phyloP scores from a whole-genome alignment of 2,329 filamentous ascomycete species.

The Beauveria varroae region DNA sequence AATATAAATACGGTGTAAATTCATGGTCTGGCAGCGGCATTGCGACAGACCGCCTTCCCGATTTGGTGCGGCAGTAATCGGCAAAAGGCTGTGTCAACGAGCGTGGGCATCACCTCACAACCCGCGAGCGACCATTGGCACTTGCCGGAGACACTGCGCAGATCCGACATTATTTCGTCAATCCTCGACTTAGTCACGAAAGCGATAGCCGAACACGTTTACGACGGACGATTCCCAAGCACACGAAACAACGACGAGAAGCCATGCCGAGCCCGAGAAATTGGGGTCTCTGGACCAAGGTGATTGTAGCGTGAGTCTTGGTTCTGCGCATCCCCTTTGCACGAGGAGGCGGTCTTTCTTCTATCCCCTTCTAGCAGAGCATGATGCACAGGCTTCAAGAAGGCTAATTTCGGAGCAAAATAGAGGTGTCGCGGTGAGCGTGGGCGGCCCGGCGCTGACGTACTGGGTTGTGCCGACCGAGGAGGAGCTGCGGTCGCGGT shows the following conservation, averaged over 20 bases:
- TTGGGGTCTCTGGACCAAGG: conserved; percentile 59
- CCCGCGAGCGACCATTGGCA: not conserved
- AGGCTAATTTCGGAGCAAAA: conserved; percentile 8
- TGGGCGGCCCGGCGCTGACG: conserved; percentile 81
- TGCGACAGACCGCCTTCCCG: conserved; percentile 10
- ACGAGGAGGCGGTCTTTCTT: too few relatives aligned
- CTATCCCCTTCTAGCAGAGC: too few relatives aligned
- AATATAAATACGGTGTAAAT: not conserved
- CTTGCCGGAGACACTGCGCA: not conserved
- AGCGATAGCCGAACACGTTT: not conserved
- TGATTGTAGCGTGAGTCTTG: conserved; percentile 57
- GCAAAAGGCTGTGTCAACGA: not conserved
- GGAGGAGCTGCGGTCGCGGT: conserved; percentile 84
- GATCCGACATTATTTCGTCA: too few relatives aligned
- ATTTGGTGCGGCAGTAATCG: not conserved
- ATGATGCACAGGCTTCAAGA: conserved; percentile 6
- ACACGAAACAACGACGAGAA: conserved; percentile 24
- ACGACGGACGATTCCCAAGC: not conserved
- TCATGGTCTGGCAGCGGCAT: not conserved
- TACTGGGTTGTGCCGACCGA: conserved; percentile 76
- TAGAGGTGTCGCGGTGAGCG: conserved; percentile 63
- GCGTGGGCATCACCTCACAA: conserved; percentile 2
- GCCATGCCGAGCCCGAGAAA: conserved; percentile 38
- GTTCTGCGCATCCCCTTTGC: too few relatives aligned
- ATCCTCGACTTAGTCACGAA: not conserved